Base-by-base conservation (phyloP, 768 basidiomycete species). In the Mrakia blollopis region DNA sequence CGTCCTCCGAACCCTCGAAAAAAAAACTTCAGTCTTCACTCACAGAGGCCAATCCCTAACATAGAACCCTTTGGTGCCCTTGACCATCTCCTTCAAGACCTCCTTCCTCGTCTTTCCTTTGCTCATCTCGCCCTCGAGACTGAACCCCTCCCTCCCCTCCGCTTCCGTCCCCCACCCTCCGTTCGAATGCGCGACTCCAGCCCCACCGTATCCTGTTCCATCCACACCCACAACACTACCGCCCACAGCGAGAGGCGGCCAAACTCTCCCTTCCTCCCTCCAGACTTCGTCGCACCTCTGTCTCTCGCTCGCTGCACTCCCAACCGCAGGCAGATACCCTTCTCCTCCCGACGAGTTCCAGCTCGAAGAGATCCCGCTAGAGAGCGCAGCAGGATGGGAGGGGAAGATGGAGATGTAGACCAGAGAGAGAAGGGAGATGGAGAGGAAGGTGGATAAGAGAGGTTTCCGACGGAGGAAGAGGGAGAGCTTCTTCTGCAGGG, bases 1-100 rank as follows among this genome's bases (percentile, higher is more conserved):
- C n/a, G n/a, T 47, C 28, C 35, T 25, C 9, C 47, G 54, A 18
- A 16, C 39, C 39, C 5, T 41, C 50, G 41, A 4, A 11, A n/a
- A n/a, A n/a, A n/a, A n/a, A n/a, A n/a, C n/a, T n/a, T n/a, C n/a
- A 10, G 62, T 9, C n/a, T n/a, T n/a, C n/a, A 78, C 77, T 60
- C 28, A 78, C 77, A 78, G 77, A 0, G 77, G 70, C 63, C 81
- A 87, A 72, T 87, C 86, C 44, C 87, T 83, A 30, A 83, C 83
- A 78, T 85, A 87, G 74, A 82, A 87, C 5, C 86, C 86, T 63
- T 84, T 81, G 2, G 86, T 86, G 25, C 81, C 79, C n/a, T 81
- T 71, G 1, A 86, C 83, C 35, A 86, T 80, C 35, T 80, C 81
- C 57, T 79, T 80, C 23, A 87, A 74, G 32, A 82, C 80, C 41